Evolutionary conservation across 2,329 filamentous ascomycete genomes (phyloP).

Genomic region (Xylariaceae sp.): DNA sequence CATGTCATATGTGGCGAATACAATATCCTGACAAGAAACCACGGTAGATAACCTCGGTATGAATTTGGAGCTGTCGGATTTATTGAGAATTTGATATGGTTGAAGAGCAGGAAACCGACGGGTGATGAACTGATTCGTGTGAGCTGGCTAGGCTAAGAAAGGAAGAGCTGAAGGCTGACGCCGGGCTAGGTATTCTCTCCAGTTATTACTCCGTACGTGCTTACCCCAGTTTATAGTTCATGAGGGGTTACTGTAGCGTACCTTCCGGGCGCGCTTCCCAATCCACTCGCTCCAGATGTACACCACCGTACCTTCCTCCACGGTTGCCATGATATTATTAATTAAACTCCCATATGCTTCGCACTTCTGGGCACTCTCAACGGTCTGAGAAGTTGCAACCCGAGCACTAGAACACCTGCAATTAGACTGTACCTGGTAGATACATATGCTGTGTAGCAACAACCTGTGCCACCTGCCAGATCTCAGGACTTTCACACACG

Average conservation of each 20-base stretch:
- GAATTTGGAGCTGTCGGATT: neutral
- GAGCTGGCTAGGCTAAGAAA: neutral
- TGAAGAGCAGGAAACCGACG: neutral
- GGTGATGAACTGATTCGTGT: neutral
- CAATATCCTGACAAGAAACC: neutral
- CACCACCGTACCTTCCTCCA: no score
- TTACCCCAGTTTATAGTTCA: neutral
- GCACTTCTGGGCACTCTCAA: no score
- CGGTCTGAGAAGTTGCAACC: no score
- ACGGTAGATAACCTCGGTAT: neutral
- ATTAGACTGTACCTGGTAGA: neutral
- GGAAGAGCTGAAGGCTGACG: neutral
- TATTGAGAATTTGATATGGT: neutral
- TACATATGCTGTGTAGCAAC: neutral
- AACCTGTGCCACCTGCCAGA: no score
- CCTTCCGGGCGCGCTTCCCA: neutral
- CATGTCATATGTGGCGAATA: no score
- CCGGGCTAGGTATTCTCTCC: neutral
- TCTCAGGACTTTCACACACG: neutral
- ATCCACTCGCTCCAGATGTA: no score
- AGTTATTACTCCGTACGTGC: neutral
- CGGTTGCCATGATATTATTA: no score
- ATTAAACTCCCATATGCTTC: no score
- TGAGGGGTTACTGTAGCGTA: neutral
- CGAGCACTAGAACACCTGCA: no score